Evolutionary conservation across 305 asterid species (phyloP), one percentile per base, ranked within the genome.

Genomic region (Fraxinus dipetala): DNA sequence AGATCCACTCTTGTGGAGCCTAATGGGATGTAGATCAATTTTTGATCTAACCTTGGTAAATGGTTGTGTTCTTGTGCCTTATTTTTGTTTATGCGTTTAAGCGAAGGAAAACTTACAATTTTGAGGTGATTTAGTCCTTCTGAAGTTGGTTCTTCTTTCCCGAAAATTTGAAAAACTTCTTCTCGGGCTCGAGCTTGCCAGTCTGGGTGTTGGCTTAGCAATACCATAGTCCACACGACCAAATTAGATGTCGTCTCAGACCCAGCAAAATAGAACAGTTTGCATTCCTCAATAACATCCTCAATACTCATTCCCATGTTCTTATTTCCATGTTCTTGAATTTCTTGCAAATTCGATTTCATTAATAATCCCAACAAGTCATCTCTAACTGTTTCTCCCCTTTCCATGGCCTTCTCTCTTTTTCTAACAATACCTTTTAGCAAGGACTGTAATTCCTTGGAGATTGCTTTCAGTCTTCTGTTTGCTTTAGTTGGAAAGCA

Each of bases 101-200:
- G 65, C 9, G 26, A 5, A 14, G 24, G 6, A 5, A 7, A 11
- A 72, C 86, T 81, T 82, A 88, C 90, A 72, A 32, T 79, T 86
- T 89, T 89, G 61, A 89, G 92, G 11, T 75, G 83, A 70, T 43
- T 86, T 43, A 89, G 48, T n/a, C 38, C 87, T 6, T 90, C 89
- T 6, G 70, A 80, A 28, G 78, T 83, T 8, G 92, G 91, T 3
- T 74, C 80, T 2, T 30, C 18, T 28, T 75, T 72, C 11, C 89
- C 87, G 2, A 89, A 61, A n/a, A 89, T 79, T 51, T 48, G 81
- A 14, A 59, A 20, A 45, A 85, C 85, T 76, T 87, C 90, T 22
- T 90, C 87, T 78, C 90, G 76, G 0, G 89, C 91, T 2, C 84
- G 85, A 35, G 31, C 38, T 86, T 90, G 91, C 91, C 91, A 90